Conservation (phyloP, 169 alveolate species). For the Plasmodium gonderi region DNA sequence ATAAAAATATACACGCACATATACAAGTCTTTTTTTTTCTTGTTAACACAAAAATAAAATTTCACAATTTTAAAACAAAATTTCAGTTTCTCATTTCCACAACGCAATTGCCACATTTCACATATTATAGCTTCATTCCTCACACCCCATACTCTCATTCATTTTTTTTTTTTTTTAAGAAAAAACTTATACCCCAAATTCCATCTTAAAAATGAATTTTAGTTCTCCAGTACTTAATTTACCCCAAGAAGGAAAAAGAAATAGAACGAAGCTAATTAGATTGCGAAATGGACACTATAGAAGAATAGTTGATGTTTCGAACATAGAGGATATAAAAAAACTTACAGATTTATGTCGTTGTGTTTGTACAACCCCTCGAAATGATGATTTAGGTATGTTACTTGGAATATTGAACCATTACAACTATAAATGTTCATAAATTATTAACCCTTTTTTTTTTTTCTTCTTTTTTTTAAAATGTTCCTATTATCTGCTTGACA, state of each 20-base stretch:
- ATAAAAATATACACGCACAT: not conserved
- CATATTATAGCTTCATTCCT: not conserved
- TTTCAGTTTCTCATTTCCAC: not conserved
- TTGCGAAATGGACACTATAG: conserved; percentile 61
- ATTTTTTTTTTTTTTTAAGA: not conserved
- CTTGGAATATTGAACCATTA: not conserved
- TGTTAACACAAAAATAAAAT: not conserved
- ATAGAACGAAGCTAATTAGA: conserved; percentile 16
- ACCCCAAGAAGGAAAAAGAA: conserved; percentile 1
- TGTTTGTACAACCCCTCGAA: not conserved
- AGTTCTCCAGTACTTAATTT: not conserved
- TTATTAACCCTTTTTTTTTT: not conserved
- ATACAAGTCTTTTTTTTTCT: not conserved
- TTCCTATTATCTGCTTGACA: not conserved
- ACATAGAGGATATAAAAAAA: conserved; percentile 3
- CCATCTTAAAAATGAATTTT: not conserved
- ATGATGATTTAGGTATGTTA: conserved; percentile 1
- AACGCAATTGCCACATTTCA: not conserved
- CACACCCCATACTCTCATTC: not conserved
- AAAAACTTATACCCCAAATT: not conserved
- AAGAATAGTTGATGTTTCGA: conserved; percentile 34
- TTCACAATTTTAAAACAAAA: not conserved
- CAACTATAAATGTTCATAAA: not conserved
- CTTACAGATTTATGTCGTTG: conserved; percentile 3
- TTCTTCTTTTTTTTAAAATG: not conserved